Conservation (phyloP, 305 asterid species). For the Andrographis paniculata region DNA sequence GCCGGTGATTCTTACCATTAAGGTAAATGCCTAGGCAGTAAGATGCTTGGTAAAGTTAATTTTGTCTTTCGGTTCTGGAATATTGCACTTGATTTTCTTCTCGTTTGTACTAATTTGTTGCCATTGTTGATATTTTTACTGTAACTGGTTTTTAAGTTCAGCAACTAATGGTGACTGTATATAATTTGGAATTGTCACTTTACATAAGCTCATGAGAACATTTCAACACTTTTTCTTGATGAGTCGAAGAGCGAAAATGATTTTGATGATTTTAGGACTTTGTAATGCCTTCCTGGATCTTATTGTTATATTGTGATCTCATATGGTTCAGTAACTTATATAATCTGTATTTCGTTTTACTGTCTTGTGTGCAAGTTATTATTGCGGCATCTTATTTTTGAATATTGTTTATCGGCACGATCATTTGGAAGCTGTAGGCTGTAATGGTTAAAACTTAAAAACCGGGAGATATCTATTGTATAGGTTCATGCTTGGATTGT, state of each 20-base stretch:
- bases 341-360: neutral
- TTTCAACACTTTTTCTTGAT: no score
- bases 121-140: no score
- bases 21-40: slow-evolving; percentile 64
- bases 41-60: slow-evolving; percentile 76
- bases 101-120: neutral
- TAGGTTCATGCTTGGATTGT: no score
- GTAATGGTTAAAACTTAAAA: neutral
- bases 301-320: neutral
- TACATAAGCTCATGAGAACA: no score
- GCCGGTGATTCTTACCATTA: slow-evolving; percentile 77
- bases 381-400: no score
- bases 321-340: neutral
- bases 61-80: slow-evolving; percentile 3
- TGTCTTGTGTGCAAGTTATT: neutral
- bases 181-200: no score
- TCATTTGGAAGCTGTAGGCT: neutral
- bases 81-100: neutral
- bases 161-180: no score
- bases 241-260: neutral
- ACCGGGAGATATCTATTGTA: no score
- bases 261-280: neutral
- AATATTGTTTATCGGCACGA: neutral
- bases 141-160: slow-evolving; percentile 13
- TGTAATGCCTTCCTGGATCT: neutral